phyloP scores from a whole-genome alignment of 2,329 filamentous ascomycete species.

The Lithohypha guttulata region DNA sequence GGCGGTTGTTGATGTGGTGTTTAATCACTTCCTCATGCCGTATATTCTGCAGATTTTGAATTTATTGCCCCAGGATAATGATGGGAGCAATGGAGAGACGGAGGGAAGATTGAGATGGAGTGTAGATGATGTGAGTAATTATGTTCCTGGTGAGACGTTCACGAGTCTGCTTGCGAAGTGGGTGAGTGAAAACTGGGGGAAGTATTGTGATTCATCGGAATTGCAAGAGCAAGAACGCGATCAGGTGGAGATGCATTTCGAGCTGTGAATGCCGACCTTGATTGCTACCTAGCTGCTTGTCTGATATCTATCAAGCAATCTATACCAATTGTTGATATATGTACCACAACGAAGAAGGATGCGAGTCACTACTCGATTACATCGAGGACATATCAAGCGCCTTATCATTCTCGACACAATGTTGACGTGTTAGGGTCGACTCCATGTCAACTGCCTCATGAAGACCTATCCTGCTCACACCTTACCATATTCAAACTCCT shows the following conservation, averaged over 20 bases:
- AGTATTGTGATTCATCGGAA: constrained; percentile 21
- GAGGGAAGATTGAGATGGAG: constrained; percentile 37
- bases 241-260: too few species aligned
- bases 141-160: constrained; percentile 44
- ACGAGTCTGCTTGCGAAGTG: constrained; percentile 50
- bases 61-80: constrained; percentile 30
- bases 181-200: constrained; percentile 46
- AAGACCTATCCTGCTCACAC: not conserved
- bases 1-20: constrained; percentile 73
- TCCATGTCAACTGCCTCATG: too few species aligned
- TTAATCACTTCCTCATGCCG: constrained; percentile 79
- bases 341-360: too few species aligned
- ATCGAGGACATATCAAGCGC: too few species aligned
- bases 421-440: too few species aligned
- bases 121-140: constrained; percentile 40
- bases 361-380: too few species aligned
- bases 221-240: too few species aligned
- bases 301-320: too few species aligned
- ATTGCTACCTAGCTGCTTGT: too few species aligned
- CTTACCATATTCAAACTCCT: constrained; percentile 13
- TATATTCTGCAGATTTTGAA: constrained; percentile 69
- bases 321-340: too few species aligned
- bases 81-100: not conserved
- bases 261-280: too few species aligned
- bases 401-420: too few species aligned